Conservation (phyloP, 2,329 filamentous ascomycete genomes). For the Fusarium siculi region DNA sequence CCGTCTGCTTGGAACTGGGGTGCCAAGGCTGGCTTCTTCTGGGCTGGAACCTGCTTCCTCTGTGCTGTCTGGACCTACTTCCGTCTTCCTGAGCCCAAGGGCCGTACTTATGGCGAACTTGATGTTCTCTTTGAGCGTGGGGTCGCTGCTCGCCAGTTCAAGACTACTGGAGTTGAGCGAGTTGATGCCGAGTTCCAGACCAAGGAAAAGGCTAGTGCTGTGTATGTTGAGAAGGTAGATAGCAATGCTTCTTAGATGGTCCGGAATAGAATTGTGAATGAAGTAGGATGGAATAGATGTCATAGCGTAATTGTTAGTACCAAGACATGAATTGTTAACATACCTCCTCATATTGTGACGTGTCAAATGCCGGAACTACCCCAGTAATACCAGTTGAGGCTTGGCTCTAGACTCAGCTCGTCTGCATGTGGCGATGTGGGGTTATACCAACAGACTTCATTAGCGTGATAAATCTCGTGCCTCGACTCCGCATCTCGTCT, state of each 20-base stretch:
- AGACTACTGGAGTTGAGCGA: constrained; percentile 44
- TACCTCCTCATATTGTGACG: too few relatives aligned
- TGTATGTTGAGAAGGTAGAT: constrained; percentile 23
- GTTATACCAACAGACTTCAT: neutral
- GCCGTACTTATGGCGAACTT: constrained; percentile 64
- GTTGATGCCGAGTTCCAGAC: constrained; percentile 35
- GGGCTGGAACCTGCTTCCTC: constrained; percentile 56
- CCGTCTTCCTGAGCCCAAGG: constrained; percentile 65
- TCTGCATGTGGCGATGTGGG: constrained; percentile 4
- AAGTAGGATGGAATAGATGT: neutral
- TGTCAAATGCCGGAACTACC: neutral
- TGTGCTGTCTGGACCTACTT: constrained; percentile 63
- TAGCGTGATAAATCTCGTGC: constrained; percentile 2
- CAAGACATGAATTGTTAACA: too few relatives aligned
- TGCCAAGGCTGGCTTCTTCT: constrained; percentile 60
- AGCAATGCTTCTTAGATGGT: neutral
- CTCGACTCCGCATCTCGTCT: neutral
- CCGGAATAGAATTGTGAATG: neutral
- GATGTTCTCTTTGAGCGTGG: constrained; percentile 63
- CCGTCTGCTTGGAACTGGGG: constrained; percentile 59
- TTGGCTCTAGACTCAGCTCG: neutral
- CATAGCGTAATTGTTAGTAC: too few relatives aligned
- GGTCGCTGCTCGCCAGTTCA: constrained; percentile 56
- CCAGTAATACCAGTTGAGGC: neutral
- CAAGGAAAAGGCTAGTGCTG: constrained; percentile 36